phyloP scores from a whole-genome alignment of 2,329 filamentous ascomycete species.

The Biscogniauxia mediterranea region DNA sequence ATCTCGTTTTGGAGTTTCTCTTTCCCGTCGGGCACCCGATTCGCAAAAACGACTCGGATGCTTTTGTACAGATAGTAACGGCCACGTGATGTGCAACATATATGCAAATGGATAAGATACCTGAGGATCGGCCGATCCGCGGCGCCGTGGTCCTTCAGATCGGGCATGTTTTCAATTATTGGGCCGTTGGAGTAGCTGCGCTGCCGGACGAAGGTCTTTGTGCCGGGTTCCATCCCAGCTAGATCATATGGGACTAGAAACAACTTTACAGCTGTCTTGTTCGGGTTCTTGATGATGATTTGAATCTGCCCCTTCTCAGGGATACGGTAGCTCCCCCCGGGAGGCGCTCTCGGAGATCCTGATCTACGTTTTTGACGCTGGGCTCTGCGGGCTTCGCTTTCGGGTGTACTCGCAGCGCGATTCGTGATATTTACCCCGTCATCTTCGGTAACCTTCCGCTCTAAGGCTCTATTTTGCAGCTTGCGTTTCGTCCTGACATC shows the following conservation, averaged over 20 bases:
- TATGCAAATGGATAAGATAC: conserved; percentile 89
- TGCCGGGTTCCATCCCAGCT: conserved; percentile 85
- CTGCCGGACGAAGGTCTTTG: conserved; percentile 94
- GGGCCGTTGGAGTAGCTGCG: conserved; percentile 87
- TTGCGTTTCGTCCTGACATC: conserved; percentile 49
- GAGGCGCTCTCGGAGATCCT: conserved; percentile 64
- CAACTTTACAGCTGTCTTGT: conserved; percentile 95
- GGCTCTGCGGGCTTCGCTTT: conserved; percentile 32
- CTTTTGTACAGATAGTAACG: conserved; percentile 89
- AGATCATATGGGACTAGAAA: conserved; percentile 94
- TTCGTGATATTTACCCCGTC: conserved; percentile 24
- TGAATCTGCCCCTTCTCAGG: conserved; percentile 92
- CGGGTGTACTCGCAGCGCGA: conserved; percentile 19
- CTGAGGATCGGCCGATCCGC: conserved; percentile 70
- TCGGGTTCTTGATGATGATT: conserved; percentile 96
- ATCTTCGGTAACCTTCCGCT: conserved; percentile 34
- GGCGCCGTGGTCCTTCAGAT: conserved; percentile 24
- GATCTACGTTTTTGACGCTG: conserved; percentile 53
- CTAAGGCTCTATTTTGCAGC: conserved; percentile 43
- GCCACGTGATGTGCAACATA: conserved; percentile 81
- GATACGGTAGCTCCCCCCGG: conserved; percentile 89
- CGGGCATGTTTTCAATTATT: conserved; percentile 66
- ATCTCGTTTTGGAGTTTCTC: conserved; percentile 89
- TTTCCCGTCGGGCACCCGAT: conserved; percentile 91
- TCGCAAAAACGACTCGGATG: conserved; percentile 93